Conservation (phyloP, 306 rosid species). For the Castanospermum australe region DNA sequence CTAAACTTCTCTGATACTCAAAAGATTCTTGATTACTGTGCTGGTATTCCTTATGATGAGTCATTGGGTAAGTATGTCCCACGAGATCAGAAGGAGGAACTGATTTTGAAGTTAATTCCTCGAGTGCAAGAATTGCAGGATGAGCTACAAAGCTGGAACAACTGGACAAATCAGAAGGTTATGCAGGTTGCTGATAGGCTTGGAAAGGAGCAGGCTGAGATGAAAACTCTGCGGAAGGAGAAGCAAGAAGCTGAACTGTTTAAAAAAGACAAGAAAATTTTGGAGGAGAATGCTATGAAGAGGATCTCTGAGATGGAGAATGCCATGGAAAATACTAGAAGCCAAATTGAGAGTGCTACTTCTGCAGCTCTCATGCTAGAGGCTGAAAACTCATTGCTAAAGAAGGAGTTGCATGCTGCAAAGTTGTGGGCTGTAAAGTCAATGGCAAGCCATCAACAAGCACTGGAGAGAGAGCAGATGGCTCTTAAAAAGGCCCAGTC, state of each 20-base stretch:
- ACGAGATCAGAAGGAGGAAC: slow-evolving; percentile 47
- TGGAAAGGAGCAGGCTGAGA: slow-evolving; percentile 38
- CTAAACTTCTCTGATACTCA: slow-evolving; percentile 8
- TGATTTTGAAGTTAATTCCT: slow-evolving; percentile 46
- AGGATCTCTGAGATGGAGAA: slow-evolving; percentile 59
- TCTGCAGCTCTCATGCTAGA: slow-evolving; percentile 32
- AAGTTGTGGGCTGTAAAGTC: slow-evolving; percentile 41
- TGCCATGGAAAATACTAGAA: slow-evolving; percentile 47
- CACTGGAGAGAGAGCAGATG: slow-evolving; percentile 50
- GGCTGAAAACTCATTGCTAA: slow-evolving; percentile 43
- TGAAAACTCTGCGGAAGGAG: slow-evolving; percentile 52
- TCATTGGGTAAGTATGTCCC: slow-evolving; percentile 44
- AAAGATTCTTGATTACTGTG: slow-evolving; percentile 37
- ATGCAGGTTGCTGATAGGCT: slow-evolving; percentile 64
- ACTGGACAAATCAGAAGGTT: slow-evolving; percentile 61
- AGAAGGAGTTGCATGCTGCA: slow-evolving; percentile 45
- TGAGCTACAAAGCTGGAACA: slow-evolving; percentile 53
- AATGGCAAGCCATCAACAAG: slow-evolving; percentile 34
- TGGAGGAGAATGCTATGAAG: slow-evolving; percentile 55
- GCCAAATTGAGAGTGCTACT: slow-evolving; percentile 42
- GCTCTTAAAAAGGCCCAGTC: slow-evolving; percentile 39
- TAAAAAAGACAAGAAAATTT: slow-evolving; percentile 39
- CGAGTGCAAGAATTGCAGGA: slow-evolving; percentile 45
- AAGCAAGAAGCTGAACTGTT: slow-evolving; percentile 38
- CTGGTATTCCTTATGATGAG: slow-evolving; percentile 54